A percentile compares a stretch with the other conserved stretches of the same genome.
These are phyloP conservation scores for Limnanthes douglasii DNA, from an alignment of 345 rosid species.

Conservation along the genomic window DNA sequence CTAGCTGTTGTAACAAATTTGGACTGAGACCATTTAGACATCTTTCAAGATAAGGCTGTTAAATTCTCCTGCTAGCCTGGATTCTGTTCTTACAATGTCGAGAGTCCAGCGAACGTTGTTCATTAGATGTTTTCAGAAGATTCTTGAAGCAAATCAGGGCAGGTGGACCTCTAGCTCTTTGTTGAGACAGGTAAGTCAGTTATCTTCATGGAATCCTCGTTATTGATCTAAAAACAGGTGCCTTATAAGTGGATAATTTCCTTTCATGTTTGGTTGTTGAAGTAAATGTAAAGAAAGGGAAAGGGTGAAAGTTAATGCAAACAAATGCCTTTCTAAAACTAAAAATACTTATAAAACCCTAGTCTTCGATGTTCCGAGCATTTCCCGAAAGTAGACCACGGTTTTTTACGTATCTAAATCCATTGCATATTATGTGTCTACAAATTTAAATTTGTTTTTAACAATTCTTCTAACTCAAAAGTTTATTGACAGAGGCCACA, in stretches of 20 bases:
- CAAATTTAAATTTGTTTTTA: not conserved
- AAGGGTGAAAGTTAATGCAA: no score
- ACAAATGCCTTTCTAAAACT: not conserved
- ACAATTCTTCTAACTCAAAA: constrained; percentile 6
- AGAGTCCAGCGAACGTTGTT: no score
- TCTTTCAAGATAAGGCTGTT: constrained; percentile 18
- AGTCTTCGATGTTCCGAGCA: no score
- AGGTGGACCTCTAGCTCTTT: constrained; percentile 17
- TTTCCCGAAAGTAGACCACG: no score
- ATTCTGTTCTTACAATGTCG: no score
- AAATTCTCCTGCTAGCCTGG: not conserved
- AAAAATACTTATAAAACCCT: not conserved
- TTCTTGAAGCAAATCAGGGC: constrained; percentile 12
- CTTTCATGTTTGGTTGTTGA: no score
- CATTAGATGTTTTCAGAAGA: constrained; percentile 7
- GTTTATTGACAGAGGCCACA: constrained; percentile 6
- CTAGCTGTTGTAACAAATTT: constrained; percentile 21
- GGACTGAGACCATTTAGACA: constrained; percentile 25
- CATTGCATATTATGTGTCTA: not conserved
- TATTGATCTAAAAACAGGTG: not conserved
- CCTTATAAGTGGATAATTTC: not conserved
- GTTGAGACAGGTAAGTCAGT: constrained; percentile 16
- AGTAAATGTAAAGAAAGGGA: no score
- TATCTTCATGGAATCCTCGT: no score
- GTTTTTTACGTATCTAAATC: not conserved